phyloP scores from a whole-genome alignment of 306 rosid species.

The Cucurbita argyrosperma region DNA sequence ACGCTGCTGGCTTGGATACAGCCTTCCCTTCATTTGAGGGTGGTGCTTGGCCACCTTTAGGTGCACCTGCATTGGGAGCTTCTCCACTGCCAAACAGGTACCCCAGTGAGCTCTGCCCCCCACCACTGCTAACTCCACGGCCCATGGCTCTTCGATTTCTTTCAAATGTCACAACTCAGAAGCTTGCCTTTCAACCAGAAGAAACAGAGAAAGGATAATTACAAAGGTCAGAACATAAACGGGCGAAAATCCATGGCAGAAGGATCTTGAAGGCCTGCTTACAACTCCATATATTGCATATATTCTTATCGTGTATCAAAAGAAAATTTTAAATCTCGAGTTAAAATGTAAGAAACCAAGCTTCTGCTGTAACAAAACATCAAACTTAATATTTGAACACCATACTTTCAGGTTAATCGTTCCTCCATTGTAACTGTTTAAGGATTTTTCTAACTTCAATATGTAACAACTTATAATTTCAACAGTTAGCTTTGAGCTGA shows the following conservation, averaged over 20 bases:
- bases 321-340: neutral
- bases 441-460: neutral
- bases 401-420: neutral
- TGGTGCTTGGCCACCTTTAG: slow-evolving; percentile 35
- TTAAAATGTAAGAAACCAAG: neutral
- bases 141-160: slow-evolving; percentile 52
- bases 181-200: slow-evolving; percentile 18
- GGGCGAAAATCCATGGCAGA: neutral
- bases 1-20: slow-evolving; percentile 36
- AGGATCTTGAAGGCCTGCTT: neutral
- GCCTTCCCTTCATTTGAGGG: slow-evolving; percentile 15
- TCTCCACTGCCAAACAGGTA: slow-evolving; percentile 94
- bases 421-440: neutral
- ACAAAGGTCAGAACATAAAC: neutral
- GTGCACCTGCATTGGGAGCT: slow-evolving; percentile 46
- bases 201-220: neutral
- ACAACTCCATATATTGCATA: neutral
- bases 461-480: neutral
- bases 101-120: slow-evolving; percentile 97
- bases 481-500: neutral
- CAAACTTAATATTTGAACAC: neutral
- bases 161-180: slow-evolving; percentile 12
- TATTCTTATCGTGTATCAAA: neutral
- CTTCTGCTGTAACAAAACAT: neutral
- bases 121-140: slow-evolving; percentile 97